Evolutionary conservation across 2,329 filamentous ascomycete genomes (phyloP), one percentile per base, ranked within the genome.

Genomic region (Acarospora socialis): DNA sequence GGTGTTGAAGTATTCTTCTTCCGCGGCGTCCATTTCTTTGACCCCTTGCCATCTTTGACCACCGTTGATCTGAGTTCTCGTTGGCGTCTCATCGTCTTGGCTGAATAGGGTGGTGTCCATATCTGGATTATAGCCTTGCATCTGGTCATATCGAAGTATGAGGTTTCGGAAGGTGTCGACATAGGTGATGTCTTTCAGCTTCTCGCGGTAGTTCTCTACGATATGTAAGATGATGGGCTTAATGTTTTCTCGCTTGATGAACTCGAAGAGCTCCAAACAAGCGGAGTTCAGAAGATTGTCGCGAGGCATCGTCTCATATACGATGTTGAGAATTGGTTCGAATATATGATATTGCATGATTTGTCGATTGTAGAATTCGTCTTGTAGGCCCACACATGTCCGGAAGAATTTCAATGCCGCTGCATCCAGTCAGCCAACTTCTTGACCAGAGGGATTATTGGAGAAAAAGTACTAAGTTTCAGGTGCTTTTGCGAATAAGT

Each of bases 271-370:
- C 49, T 98, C 90, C 7, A 95, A 66, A 46, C 83, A 93, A 6
- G 86, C 87, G 1, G 87, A 95, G 53, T 90, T 92, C 19, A 95
- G 66, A 3, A 98, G 66, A 45, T 94, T 95, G 54, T 98, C 87
- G 24, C 84, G 73, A 1, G 86, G 82, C 70, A 94, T 79, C 0
- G 83, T 90, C 43, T 81, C 73, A 34, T 79, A 70, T 20, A 95
- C 69, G 21, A 94, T 77, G 43, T 90, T 73, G 9, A 98, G 63
- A 20, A 95, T 81, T 1, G 84, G 80, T 23, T 79, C 81, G 37
- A 95, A 75, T 0, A 90, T 73, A 37, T 77, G 73, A 50, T 86
- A 79, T 43, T 84, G 74, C 16, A 77, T 79, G 45, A 95, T 70
- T 45, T 93, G 78, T 33, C 77, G 78, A 47, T 83, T 77, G 52